Base-by-base conservation (phyloP, 495 filamentous ascomycete species). In the Penicillium lividum region DNA sequence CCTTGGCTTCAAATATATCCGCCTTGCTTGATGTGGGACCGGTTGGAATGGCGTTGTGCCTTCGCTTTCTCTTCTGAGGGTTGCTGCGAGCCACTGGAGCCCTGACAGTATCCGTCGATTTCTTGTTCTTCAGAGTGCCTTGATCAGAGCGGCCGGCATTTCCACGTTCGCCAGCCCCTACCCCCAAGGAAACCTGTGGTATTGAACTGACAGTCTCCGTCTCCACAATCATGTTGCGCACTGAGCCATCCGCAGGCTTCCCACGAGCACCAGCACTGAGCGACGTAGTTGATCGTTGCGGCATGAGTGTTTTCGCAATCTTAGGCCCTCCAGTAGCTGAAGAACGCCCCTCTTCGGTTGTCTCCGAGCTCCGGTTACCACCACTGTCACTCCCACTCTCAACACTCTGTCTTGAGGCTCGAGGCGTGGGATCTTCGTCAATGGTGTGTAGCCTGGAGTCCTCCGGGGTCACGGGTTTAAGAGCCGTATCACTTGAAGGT, bases 1-100 rank as follows among this genome's bases (percentile, higher is more conserved):
- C 89, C 75, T 94, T 96, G 53, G 90, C 90, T 75, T 97, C 94
- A 72, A 98, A 98, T 47, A 98, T 91, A 73, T 98, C 94, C 61
- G 95, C 93, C 79, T 97, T 98, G 61, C 92, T 96, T 27, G 95
- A 96, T 46, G 89, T 91, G 85, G 69, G 65, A 33, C 77, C 73
- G 57, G 66, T 68, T 0, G 71, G 57, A 25, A 75, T 48, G 13
- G 66, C 82, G 48, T 89, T 81, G 11, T 89, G 80, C 71, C 95
- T 92, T 63, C 92, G 88, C 52, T 80, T 76, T 70, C 86, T 89
- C 77, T 52, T 55, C 28, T 46, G 38, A 15, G 40, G 25, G 22
- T 55, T 55, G 18, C 89, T 92, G 80, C 92, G 93, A 52, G 96
- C 90, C 72, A 91, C 95, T 73, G 85, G 91, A 16, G 95, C 91